A percentile compares a stretch with the other conserved stretches of the same genome.
These are phyloP conservation scores for Entoloma clypeatum DNA, from an alignment of 1,284 basidiomycete genomes.

Conservation along the genomic window DNA sequence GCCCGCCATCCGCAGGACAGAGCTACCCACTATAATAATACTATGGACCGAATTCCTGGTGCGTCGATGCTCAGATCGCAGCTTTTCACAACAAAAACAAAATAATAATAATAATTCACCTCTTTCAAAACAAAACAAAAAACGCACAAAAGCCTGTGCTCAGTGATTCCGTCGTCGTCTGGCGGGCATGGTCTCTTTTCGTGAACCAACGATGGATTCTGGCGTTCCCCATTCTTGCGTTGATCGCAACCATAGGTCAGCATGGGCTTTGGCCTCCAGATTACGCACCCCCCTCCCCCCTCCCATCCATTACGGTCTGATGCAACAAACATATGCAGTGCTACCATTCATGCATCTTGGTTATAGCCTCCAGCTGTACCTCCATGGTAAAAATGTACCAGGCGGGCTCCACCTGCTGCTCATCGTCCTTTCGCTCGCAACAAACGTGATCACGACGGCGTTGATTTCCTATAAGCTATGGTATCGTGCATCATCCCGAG, in stretches of 20 bases:
- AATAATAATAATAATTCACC: background rate
- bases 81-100: conserved; percentile 2
- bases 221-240: conserved; percentile 8
- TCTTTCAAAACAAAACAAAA: background rate
- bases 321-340: background rate
- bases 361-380: background rate
- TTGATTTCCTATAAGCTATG: conserved; percentile 14
- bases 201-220: conserved; percentile 11
- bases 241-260: conserved; percentile 12
- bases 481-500: conserved; percentile 1
- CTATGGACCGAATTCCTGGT: no score
- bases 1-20: no score
- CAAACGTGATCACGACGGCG: conserved; percentile 10
- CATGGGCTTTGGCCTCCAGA: background rate
- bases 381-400: background rate
- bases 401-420: conserved; percentile 2
- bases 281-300: background rate
- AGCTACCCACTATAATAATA: no score
- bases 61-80: background rate
- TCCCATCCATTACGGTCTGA: background rate
- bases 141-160: conserved; percentile 8
- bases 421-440: conserved; percentile 11
- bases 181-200: conserved; percentile 16
- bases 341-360: conserved; percentile 4
- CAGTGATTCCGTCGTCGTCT: conserved; percentile 13